Percentiles rank a stretch among this genome's conserved stretches.
Evolutionary conservation across 176 grass and related monocot species (phyloP).

Genomic region (Hyparrhenia diplandra): DNA sequence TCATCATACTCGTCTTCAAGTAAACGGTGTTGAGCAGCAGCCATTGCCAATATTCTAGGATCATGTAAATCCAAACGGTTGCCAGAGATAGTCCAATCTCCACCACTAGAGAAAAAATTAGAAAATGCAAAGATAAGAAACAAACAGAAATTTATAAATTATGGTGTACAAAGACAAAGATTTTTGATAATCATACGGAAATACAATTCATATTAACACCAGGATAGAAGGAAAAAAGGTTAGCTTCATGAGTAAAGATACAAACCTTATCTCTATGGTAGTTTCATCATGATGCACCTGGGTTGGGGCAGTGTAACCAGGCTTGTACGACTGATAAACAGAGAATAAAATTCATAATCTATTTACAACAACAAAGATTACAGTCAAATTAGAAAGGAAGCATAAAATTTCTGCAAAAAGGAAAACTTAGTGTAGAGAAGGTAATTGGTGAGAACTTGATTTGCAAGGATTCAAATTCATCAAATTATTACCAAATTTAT

Average conservation of each 20-base stretch:
- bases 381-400: constrained; percentile 26
- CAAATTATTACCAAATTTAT: neutral
- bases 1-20: constrained; percentile 85
- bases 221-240: constrained; percentile 11
- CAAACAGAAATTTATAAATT: constrained; percentile 22
- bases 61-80: constrained; percentile 68
- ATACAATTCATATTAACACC: constrained; percentile 3
- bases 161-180: neutral
- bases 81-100: constrained; percentile 80
- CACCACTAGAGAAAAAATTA: constrained; percentile 33
- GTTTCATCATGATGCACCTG: constrained; percentile 67
- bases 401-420: neutral
- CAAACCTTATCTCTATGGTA: constrained; percentile 77
- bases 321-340: constrained; percentile 74
- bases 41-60: constrained; percentile 76
- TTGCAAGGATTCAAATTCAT: neutral
- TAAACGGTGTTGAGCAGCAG: constrained; percentile 59
- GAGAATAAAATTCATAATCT: constrained; percentile 36
- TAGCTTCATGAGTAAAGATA: constrained; percentile 12
- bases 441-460: neutral
- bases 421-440: neutral
- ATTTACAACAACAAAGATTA: constrained; percentile 19
- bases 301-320: constrained; percentile 73
- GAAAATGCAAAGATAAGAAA: neutral
- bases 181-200: neutral